Evolutionary conservation across 495 filamentous ascomycete genomes (phyloP).

Genomic region (Lasiosphaeria ovina): DNA sequence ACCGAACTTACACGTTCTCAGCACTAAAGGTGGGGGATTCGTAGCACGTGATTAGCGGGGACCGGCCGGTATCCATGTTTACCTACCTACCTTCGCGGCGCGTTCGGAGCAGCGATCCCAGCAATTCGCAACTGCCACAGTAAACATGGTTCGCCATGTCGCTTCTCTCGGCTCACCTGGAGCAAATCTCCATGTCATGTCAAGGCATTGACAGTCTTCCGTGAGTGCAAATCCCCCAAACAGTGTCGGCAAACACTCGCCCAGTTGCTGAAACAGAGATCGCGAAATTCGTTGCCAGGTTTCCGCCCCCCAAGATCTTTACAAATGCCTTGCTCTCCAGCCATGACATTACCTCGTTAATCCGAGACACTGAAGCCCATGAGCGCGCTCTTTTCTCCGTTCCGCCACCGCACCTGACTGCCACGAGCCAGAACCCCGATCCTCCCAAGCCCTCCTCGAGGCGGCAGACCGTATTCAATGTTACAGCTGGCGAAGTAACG

Average conservation of each 20-base stretch:
- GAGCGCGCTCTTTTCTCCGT: slow-evolving; percentile 94
- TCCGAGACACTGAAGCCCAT: slow-evolving; percentile 92
- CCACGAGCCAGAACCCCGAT: slow-evolving; percentile 31
- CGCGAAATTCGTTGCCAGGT: slow-evolving; percentile 49
- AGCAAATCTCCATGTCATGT: slow-evolving; percentile 84
- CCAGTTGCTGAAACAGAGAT: background rate
- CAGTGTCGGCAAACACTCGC: slow-evolving; percentile 5
- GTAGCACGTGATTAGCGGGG: no score
- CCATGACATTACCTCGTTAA: slow-evolving; percentile 89
- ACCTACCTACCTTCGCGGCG: no score
- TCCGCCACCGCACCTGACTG: slow-evolving; percentile 59
- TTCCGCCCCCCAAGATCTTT: slow-evolving; percentile 90
- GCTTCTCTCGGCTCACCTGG: slow-evolving; percentile 78
- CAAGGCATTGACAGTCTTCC: slow-evolving; percentile 80
- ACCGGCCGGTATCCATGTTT: no score
- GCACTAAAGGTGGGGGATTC: no score
- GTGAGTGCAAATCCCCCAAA: slow-evolving; percentile 45
- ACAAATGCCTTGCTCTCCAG: slow-evolving; percentile 86
- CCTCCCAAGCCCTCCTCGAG: slow-evolving; percentile 38
- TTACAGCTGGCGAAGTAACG: slow-evolving; percentile 53
- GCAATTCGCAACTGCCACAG: background rate
- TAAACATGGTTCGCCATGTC: slow-evolving; percentile 51
- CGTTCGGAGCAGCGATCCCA: background rate
- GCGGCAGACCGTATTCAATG: slow-evolving; percentile 56
- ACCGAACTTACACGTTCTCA: no score